Percentiles rank a stretch among this genome's conserved stretches.
These are phyloP conservation scores for Lipomyces lipofer DNA, from an alignment of 805 yeast species.

Conservation along the genomic window DNA sequence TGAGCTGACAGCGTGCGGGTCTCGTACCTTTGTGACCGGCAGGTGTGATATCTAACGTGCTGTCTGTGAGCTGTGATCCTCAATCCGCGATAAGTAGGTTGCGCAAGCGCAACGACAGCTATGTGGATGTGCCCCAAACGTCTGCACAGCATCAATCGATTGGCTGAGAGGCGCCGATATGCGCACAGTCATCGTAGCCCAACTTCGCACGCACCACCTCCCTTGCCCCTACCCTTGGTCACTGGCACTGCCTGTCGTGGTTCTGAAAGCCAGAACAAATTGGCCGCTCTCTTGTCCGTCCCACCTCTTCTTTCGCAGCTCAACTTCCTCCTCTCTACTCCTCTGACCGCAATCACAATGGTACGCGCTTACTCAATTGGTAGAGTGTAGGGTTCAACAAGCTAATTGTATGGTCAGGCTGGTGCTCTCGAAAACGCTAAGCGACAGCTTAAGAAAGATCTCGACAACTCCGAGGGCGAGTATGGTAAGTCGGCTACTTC, in stretches of 20 bases:
- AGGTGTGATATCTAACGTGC: background rate
- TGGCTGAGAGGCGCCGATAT: slow-evolving; percentile 25
- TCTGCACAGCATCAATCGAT: slow-evolving; percentile 10
- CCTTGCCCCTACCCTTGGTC: slow-evolving; percentile 6
- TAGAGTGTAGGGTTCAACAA: too few relatives aligned
- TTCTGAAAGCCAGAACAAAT: too few relatives aligned
- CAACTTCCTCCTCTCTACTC: slow-evolving; percentile 1
- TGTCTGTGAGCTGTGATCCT: background rate
- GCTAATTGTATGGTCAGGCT: slow-evolving; percentile 52
- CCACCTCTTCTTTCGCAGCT: too few relatives aligned
- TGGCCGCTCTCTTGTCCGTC: too few relatives aligned
- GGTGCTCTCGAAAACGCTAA: slow-evolving; percentile 98
- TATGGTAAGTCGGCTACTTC: slow-evolving; percentile 52
- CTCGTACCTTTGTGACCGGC: background rate
- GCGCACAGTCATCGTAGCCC: slow-evolving; percentile 14
- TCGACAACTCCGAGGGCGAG: slow-evolving; percentile 69
- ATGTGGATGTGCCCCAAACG: slow-evolving; percentile 6
- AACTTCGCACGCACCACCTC: slow-evolving; percentile 7
- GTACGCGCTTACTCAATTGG: slow-evolving; percentile 15
- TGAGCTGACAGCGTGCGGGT: background rate
- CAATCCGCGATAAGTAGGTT: slow-evolving; percentile 3
- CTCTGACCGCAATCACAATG: slow-evolving; percentile 17
- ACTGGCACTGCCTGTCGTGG: too few relatives aligned
- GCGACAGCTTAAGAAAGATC: slow-evolving; percentile 86
- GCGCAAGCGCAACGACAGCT: background rate